Conservation (phyloP, 2,329 filamentous ascomycete genomes). For the Pezicula neosporulosa region DNA sequence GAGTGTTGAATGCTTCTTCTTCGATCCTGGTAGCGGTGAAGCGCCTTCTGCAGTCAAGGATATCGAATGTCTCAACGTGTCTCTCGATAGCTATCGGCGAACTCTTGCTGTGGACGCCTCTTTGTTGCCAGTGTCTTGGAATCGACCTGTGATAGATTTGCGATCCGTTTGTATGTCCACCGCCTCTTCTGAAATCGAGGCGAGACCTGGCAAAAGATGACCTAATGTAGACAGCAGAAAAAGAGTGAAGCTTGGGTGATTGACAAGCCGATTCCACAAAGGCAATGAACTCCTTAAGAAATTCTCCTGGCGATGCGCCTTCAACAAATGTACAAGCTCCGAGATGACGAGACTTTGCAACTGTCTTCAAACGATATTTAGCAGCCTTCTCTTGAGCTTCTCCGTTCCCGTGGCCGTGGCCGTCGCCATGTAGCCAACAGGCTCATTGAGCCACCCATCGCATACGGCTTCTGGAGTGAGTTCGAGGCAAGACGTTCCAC, state of each 20-base stretch:
- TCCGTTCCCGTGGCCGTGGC: constrained; percentile 26
- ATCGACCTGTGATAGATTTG: constrained; percentile 35
- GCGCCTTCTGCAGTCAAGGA: constrained; percentile 19
- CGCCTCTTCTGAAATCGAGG: constrained; percentile 41
- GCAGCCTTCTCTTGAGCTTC: constrained; percentile 24
- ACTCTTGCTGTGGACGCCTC: constrained; percentile 38
- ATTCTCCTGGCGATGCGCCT: background rate
- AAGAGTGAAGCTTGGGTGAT: background rate
- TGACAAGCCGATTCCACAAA: background rate
- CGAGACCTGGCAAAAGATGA: constrained; percentile 33
- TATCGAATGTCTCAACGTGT: constrained; percentile 13
- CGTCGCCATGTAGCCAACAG: constrained; percentile 20
- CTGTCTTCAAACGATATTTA: constrained; percentile 20
- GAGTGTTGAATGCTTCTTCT: constrained; percentile 17
- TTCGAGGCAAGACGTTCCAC: constrained; percentile 28
- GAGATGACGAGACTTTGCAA: constrained; percentile 8
- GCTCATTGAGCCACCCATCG: constrained; percentile 18
- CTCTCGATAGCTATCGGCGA: constrained; percentile 18
- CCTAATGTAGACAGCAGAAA: background rate
- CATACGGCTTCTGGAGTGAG: constrained; percentile 19
- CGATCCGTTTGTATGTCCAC: constrained; percentile 45
- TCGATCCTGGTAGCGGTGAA: constrained; percentile 21
- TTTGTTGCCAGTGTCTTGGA: constrained; percentile 48
- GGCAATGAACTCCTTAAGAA: background rate
- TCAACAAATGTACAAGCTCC: constrained; percentile 2